Evolutionary conservation across 78 protist genomes (phyloP).

Genomic region (Planoprotostelium fungivorum): DNA sequence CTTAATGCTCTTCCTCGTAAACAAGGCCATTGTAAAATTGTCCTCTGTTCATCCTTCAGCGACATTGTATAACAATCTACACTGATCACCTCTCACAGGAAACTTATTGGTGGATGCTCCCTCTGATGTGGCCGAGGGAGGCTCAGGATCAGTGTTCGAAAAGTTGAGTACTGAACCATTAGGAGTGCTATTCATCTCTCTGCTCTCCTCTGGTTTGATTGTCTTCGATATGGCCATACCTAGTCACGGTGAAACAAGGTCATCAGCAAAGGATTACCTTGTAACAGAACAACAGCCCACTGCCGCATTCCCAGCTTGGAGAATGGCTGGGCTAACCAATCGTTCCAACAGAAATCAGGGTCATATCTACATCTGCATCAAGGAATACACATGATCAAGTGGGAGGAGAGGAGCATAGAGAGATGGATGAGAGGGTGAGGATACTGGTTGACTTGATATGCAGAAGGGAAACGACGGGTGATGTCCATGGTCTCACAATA

Average conservation of each 20-base stretch:
- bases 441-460: background rate
- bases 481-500: background rate
- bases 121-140: no score
- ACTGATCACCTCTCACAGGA: no score
- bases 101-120: no score
- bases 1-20: background rate
- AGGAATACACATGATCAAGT: background rate
- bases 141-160: no score
- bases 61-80: no score
- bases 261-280: background rate
- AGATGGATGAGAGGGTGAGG: background rate
- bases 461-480: background rate
- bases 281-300: background rate
- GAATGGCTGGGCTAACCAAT: background rate
- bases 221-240: background rate
- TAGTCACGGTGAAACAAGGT: background rate
- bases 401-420: background rate
- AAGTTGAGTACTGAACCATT: no score
- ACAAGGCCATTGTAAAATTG: background rate
- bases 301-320: background rate
- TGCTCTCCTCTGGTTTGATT: no score
- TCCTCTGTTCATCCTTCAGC: no score
- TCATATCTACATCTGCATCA: background rate
- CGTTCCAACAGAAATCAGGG: background rate
- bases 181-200: no score